A percentile compares a stretch with the other conserved stretches of the same genome.
Evolutionary conservation across 257 asterid species (phyloP).

Genomic region (Anisodus acutangulus): DNA sequence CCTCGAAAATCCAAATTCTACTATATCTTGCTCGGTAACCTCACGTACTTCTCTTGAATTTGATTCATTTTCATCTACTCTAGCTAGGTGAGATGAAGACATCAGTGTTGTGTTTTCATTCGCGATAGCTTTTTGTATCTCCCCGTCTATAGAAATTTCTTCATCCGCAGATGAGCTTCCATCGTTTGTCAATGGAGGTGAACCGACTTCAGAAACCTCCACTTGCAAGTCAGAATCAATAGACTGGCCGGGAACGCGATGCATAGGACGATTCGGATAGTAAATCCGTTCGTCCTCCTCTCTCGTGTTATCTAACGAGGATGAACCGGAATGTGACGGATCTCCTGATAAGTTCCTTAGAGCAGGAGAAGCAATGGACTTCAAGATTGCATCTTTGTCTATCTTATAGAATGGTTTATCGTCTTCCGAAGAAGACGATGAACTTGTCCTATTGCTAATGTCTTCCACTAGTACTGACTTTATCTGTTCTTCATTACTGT

Average conservation of each 20-base stretch:
- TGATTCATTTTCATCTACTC: constrained; percentile 46
- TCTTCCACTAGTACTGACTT: constrained; percentile 38
- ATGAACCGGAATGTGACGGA: constrained; percentile 28
- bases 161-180: constrained; percentile 57
- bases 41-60: constrained; percentile 45
- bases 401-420: constrained; percentile 53
- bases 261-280: constrained; percentile 38
- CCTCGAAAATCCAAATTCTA: constrained; percentile 47
- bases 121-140: constrained; percentile 38
- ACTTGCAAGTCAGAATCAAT: constrained; percentile 93
- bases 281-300: constrained; percentile 45
- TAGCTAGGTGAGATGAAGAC: constrained; percentile 38
- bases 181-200: constrained; percentile 60
- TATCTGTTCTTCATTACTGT: constrained; percentile 34
- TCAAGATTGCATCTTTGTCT: constrained; percentile 73
- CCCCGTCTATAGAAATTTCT: constrained; percentile 44
- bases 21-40: constrained; percentile 37
- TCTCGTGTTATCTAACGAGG: constrained; percentile 41
- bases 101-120: constrained; percentile 42
- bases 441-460: constrained; percentile 36
- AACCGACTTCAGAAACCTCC: constrained; percentile 78
- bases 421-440: constrained; percentile 62
- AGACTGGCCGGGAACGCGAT: constrained; percentile 61
- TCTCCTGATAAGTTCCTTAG: constrained; percentile 44
- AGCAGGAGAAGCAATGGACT: constrained; percentile 62